Evolutionary conservation across 768 basidiomycete species (phyloP).

Genomic region (Russula virescens): DNA sequence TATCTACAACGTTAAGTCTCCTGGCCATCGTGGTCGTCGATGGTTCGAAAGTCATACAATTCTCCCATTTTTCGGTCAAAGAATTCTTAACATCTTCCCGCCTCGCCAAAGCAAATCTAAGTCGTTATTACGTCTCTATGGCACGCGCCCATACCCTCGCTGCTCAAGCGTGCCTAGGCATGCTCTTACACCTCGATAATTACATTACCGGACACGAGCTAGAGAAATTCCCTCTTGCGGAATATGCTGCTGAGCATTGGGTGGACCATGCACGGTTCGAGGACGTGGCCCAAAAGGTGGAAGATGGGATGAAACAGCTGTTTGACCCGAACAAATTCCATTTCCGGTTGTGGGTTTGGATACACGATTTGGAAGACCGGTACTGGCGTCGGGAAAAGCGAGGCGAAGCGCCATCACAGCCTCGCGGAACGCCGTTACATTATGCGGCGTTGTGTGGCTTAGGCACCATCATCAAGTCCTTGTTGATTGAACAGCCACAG

Average conservation of each 20-base stretch:
- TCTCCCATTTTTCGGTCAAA: conserved; percentile 4
- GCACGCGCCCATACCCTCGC: not conserved
- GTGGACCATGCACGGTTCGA: not conserved
- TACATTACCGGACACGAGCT: not conserved
- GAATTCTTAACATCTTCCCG: conserved; percentile 2
- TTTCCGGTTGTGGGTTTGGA: not conserved
- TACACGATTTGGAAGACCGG: not conserved
- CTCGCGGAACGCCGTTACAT: not conserved
- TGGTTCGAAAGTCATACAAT: not conserved
- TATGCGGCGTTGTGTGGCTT: not conserved
- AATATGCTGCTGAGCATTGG: conserved; percentile 6
- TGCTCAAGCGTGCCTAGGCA: not conserved
- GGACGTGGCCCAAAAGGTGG: not conserved
- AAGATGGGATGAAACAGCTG: not conserved
- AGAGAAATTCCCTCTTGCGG: not conserved
- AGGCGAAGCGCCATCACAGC: not conserved
- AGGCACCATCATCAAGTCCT: not conserved
- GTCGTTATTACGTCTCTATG: not conserved
- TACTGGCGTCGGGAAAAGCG: not conserved
- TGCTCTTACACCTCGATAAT: not conserved
- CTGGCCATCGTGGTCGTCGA: not conserved
- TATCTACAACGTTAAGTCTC: not conserved
- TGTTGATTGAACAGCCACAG: not conserved
- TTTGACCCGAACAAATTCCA: not conserved
- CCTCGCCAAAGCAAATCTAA: not conserved